phyloP scores from a whole-genome alignment of 2,329 filamentous ascomycete genomes.

The Trichoderma asperellum region DNA sequence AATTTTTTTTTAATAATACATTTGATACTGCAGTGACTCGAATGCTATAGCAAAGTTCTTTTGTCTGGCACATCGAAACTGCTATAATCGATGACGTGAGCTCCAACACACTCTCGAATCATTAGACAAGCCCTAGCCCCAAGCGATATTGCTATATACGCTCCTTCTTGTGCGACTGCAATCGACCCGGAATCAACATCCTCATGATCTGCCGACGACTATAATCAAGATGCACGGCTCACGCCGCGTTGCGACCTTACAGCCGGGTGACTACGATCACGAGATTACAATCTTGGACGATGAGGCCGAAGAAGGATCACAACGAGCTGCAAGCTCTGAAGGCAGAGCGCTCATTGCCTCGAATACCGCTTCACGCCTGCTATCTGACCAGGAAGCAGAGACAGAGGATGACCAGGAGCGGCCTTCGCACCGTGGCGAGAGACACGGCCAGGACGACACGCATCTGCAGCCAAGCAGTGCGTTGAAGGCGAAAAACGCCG shows the following conservation, averaged over 20 bases:
- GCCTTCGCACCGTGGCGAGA: slow-evolving; percentile 23
- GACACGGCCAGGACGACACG: background rate
- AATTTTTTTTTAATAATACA: background rate
- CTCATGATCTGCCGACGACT: slow-evolving; percentile 32
- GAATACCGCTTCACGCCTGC: slow-evolving; percentile 30
- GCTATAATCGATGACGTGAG: slow-evolving; percentile 11
- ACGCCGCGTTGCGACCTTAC: slow-evolving; percentile 58
- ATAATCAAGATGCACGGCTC: slow-evolving; percentile 51
- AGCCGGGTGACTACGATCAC: slow-evolving; percentile 69
- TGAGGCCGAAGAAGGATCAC: slow-evolving; percentile 40
- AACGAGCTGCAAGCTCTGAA: slow-evolving; percentile 35
- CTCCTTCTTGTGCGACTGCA: background rate
- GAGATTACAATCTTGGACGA: slow-evolving; percentile 71
- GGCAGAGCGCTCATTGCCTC: slow-evolving; percentile 6
- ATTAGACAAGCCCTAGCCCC: background rate
- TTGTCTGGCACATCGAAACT: background rate
- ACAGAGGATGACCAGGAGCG: slow-evolving; percentile 29
- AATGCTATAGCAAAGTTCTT: background rate
- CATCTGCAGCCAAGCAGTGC: background rate
- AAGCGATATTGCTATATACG: background rate
- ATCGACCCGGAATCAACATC: slow-evolving; percentile 29
- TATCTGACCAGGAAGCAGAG: slow-evolving; percentile 26
- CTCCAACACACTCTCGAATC: background rate
- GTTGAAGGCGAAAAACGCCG: slow-evolving; percentile 1
- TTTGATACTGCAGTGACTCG: background rate